phyloP scores from a whole-genome alignment of 805 yeast genomes.

The Phaffomyces opuntiae region DNA sequence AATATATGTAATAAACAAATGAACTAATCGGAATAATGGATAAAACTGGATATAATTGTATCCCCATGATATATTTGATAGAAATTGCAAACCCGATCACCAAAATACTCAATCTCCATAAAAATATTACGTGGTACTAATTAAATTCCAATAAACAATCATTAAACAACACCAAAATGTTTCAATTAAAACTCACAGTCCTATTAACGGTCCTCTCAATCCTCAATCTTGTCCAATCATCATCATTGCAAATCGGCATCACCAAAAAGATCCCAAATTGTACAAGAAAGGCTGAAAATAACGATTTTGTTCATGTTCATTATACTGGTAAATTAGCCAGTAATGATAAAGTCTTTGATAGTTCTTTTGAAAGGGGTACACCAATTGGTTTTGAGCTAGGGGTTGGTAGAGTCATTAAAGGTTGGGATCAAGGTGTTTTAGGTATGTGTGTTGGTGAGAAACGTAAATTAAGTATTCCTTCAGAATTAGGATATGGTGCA shows the following conservation, averaged over 20 bases:
- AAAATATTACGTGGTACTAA: neutral
- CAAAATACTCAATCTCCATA: neutral
- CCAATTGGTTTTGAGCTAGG: constrained; percentile 78
- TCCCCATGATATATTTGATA: no score
- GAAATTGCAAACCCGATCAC: neutral
- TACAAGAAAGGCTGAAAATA: constrained; percentile 46
- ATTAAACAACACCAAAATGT: neutral
- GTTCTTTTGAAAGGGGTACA: constrained; percentile 52
- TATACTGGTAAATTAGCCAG: constrained; percentile 61
- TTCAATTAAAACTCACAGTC: constrained; percentile 1
- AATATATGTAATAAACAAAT: no score
- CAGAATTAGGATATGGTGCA: constrained; percentile 70
- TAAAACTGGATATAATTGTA: no score
- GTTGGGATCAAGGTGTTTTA: constrained; percentile 87
- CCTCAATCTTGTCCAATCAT: constrained; percentile 1
- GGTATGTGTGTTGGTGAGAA: constrained; percentile 80
- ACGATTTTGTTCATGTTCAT: constrained; percentile 70
- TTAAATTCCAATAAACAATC: neutral
- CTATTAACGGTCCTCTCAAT: neutral
- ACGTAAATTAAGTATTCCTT: constrained; percentile 73
- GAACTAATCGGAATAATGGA: neutral
- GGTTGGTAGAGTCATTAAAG: constrained; percentile 69
- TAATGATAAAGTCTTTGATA: constrained; percentile 70
- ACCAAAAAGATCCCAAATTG: constrained; percentile 36
- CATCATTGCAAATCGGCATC: constrained; percentile 6